Evolutionary conservation across 768 basidiomycete genomes (phyloP).

Genomic region (Lepiota brunneoincarnata): DNA sequence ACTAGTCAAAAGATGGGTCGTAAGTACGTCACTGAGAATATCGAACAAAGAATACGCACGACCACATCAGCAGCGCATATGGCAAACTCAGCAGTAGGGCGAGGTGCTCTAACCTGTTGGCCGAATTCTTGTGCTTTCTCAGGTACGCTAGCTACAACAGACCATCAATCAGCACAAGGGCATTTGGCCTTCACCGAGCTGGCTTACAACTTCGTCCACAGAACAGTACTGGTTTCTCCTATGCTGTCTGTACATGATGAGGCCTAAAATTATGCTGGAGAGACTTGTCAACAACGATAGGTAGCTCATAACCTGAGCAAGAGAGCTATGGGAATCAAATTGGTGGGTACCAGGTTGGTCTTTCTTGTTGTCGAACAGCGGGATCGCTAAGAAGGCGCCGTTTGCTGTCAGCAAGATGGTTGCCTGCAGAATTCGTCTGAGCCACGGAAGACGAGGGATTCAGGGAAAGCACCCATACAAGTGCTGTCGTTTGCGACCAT

Average conservation of each 20-base stretch:
- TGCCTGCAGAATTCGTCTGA: not conserved
- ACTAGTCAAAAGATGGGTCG: not conserved
- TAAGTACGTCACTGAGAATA: not conserved
- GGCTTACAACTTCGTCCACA: not conserved
- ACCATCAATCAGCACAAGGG: not conserved
- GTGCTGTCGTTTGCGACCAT: conserved; percentile 1
- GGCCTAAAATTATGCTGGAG: conserved; percentile 5
- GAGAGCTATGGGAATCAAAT: not conserved
- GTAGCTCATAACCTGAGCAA: conserved; percentile 6
- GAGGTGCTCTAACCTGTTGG: conserved; percentile 1
- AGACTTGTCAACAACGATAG: conserved; percentile 1
- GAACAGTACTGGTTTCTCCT: not conserved
- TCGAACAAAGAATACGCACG: not conserved
- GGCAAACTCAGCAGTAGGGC: conserved; percentile 8
- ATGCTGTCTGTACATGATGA: conserved; percentile 4
- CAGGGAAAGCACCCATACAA: not conserved
- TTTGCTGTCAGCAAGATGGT: conserved; percentile 9
- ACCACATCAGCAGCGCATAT: conserved; percentile 8
- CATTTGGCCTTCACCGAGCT: not conserved
- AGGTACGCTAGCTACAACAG: not conserved
- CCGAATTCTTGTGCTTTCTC: not conserved
- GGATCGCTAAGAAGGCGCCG: conserved; percentile 7
- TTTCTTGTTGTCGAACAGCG: not conserved
- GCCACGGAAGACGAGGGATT: not conserved
- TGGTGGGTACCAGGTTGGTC: not conserved